Evolutionary conservation across 1,284 basidiomycete species (phyloP).

Genomic region (Leccinum colubrinum): DNA sequence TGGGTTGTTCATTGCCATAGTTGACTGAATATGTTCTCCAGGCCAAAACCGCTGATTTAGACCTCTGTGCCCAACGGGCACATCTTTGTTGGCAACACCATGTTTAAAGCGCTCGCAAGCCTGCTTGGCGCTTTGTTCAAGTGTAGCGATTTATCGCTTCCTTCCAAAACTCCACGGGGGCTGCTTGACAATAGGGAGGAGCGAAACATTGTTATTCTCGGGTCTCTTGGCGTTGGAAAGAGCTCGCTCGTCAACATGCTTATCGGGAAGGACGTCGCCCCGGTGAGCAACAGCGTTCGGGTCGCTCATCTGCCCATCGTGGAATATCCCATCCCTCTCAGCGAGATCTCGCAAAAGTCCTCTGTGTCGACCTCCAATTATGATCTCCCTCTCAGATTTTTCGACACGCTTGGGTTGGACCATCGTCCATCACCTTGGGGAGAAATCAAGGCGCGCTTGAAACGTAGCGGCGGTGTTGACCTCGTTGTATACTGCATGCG

Average conservation of each 20-base stretch:
- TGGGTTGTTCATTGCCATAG: neutral
- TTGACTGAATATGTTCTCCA: neutral
- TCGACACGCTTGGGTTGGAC: slow-evolving; percentile 27
- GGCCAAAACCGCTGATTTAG: neutral
- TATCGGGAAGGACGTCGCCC: slow-evolving; percentile 20
- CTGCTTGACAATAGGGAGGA: slow-evolving; percentile 5
- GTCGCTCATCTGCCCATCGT: slow-evolving; percentile 20
- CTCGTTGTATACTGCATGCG: slow-evolving; percentile 30
- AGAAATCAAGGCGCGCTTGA: slow-evolving; percentile 15
- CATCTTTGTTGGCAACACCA: neutral
- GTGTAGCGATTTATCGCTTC: neutral
- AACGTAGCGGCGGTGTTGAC: slow-evolving; percentile 13
- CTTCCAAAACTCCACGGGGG: slow-evolving; percentile 5
- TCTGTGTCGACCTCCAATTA: neutral
- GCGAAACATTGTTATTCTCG: slow-evolving; percentile 23
- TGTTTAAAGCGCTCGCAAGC: neutral
- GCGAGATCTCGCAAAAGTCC: slow-evolving; percentile 7
- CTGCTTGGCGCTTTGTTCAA: slow-evolving; percentile 1
- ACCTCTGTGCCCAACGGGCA: neutral
- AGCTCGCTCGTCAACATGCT: slow-evolving; percentile 31
- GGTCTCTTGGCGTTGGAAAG: slow-evolving; percentile 30
- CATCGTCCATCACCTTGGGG: slow-evolving; percentile 17
- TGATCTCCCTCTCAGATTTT: slow-evolving; percentile 13
- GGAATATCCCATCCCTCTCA: slow-evolving; percentile 14
- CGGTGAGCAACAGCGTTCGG: slow-evolving; percentile 20